phyloP scores from a whole-genome alignment of 2,329 filamentous ascomycete species.

The Lecanicillium sp. region DNA sequence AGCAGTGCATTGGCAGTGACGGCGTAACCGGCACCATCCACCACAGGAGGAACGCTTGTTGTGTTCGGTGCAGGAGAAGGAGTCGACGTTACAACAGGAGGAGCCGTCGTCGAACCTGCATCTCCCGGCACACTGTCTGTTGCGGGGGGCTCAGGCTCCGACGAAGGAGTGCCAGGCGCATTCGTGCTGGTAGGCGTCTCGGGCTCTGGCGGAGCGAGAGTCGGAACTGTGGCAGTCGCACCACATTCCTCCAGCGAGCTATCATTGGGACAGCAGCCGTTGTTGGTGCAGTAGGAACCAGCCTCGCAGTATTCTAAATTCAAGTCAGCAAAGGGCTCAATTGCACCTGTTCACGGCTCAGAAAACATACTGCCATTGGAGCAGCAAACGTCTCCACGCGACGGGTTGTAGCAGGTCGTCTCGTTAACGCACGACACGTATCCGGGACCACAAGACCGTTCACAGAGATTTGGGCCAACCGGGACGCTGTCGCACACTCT shows the following conservation, averaged over 20 bases:
- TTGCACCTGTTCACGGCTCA: not conserved
- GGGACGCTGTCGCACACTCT: not conserved
- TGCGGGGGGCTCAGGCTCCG: too few species aligned
- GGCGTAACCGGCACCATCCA: too few species aligned
- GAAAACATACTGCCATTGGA: constrained; percentile 5
- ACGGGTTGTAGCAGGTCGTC: constrained; percentile 6
- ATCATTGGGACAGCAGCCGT: constrained; percentile 7
- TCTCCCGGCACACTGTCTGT: too few species aligned
- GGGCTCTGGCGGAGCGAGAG: not conserved
- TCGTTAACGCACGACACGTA: constrained; percentile 3
- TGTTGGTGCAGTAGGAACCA: constrained; percentile 8
- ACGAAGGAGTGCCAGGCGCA: not conserved
- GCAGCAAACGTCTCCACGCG: constrained; percentile 6
- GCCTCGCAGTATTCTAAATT: constrained; percentile 5
- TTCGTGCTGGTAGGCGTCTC: not conserved
- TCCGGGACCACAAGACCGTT: constrained; percentile 6
- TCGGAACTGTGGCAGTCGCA: constrained; percentile 2
- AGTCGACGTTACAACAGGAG: too few species aligned
- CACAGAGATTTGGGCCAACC: constrained; percentile 1
- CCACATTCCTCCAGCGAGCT: constrained; percentile 5
- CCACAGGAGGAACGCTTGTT: too few species aligned
- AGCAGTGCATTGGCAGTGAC: too few species aligned
- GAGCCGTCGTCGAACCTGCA: too few species aligned
- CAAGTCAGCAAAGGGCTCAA: not conserved
- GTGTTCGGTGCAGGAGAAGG: too few species aligned